Evolutionary conservation across 148 eudicot species (phyloP), one percentile per base, ranked within the genome.

Genomic region (Silene uniflora): DNA sequence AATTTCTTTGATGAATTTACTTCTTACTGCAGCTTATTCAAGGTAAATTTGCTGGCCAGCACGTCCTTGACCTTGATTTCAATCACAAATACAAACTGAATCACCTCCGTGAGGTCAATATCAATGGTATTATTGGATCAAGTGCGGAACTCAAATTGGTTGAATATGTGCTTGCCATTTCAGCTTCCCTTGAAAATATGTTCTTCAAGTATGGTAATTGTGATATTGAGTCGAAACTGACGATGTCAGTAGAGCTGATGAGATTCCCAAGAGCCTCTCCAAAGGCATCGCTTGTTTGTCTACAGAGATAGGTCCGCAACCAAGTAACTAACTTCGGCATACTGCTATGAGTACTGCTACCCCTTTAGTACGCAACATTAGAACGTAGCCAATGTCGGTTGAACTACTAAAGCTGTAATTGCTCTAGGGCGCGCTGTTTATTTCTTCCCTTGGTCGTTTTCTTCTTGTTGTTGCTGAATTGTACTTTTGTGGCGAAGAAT

Each of bases 91-190:
- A 16, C 12, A 74, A 49, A 62, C 18, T 74, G 44, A 11, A 1
- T 14, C 61, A 22, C 47, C 77, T 74, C 18, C 24, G 24, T 17
- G 54, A 23, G 23, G 59, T 74, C 10, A 14, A 42, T 11, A 47
- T 62, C 42, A 5, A 2, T 0, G 70, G 77, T 14, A 46, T 74
- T 16, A 74, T 22, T 7, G 77, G 77, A 74, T 12, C 77, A 17
- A 74, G 10, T 74, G 77, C 46, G 17, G 70, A 63, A 59, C 70
- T 62, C 7, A 63, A 46, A 17, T 49, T 74, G 70, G 52, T 74
- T 17, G 67, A 74, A 49, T 74, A 24, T 39, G 1, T 74, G 61
- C 70, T 74, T 42, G 56, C 70, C 21, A 17, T 46, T 10, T 63
- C 77, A 74, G 23, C 3, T 10, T 69, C 24, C 1, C 77, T 74